Conservation (phyloP, 2,329 filamentous ascomycete genomes). For the Mycosphaerella sp. region DNA sequence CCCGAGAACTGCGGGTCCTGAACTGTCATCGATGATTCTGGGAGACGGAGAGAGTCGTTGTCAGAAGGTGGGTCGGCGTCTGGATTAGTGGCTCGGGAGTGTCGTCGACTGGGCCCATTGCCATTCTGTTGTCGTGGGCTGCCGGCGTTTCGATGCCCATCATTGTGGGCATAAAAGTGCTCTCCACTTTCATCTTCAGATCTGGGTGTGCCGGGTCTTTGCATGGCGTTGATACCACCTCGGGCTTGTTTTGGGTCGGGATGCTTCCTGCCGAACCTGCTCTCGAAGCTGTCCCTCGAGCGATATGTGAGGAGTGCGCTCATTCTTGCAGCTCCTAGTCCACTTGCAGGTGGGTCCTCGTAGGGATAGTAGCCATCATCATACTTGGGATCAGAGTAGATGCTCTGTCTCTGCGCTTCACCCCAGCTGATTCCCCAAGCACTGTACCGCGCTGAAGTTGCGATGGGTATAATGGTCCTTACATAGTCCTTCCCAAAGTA, state of each 20-base stretch:
- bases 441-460: slow-evolving; percentile 76
- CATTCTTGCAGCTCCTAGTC: slow-evolving; percentile 92
- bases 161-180: slow-evolving; percentile 50
- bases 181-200: slow-evolving; percentile 30
- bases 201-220: slow-evolving; percentile 41
- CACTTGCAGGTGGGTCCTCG: slow-evolving; percentile 76
- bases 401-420: slow-evolving; percentile 82
- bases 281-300: slow-evolving; percentile 93
- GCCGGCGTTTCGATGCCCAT: slow-evolving; percentile 45
- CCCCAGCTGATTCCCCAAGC: slow-evolving; percentile 91
- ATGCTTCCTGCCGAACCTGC: slow-evolving; percentile 86
- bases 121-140: slow-evolving; percentile 37
- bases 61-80: slow-evolving; percentile 26
- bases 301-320: slow-evolving; percentile 91
- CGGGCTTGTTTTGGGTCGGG: slow-evolving; percentile 70
- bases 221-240: slow-evolving; percentile 69
- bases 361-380: slow-evolving; percentile 93
- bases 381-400: slow-evolving; percentile 97
- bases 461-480: slow-evolving; percentile 72
- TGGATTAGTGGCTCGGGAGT: slow-evolving; percentile 14
- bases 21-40: slow-evolving; percentile 23
- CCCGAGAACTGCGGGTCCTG: slow-evolving; percentile 46
- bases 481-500: slow-evolving; percentile 87
- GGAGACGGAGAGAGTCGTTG: slow-evolving; percentile 16
- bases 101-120: slow-evolving; percentile 26